phyloP scores from a whole-genome alignment of 2,329 filamentous ascomycete genomes.

The Zasmidium cellare region DNA sequence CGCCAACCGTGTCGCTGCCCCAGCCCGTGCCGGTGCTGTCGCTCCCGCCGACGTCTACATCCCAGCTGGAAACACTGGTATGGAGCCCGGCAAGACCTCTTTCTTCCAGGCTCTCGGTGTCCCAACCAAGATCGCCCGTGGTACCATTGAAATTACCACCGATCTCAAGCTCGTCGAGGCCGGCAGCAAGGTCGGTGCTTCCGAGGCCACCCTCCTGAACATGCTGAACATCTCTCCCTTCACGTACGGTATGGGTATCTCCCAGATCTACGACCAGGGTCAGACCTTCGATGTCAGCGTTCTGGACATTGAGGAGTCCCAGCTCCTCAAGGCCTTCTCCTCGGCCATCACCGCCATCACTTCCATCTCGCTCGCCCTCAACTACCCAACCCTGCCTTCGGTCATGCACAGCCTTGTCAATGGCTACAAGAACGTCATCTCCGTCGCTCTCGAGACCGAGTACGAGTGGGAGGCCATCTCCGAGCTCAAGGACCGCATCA shows the following conservation, averaged over 20 bases:
- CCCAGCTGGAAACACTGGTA: conserved; percentile 98
- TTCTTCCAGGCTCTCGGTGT: conserved; percentile 99
- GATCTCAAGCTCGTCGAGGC: conserved; percentile 98
- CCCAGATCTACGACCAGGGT: conserved; percentile 96
- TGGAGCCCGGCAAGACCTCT: conserved; percentile 99
- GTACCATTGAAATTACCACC: conserved; percentile 99
- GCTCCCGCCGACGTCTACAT: conserved; percentile 92
- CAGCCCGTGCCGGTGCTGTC: conserved; percentile 95
- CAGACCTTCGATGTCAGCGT: conserved; percentile 85
- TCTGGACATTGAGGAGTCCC: conserved; percentile 90
- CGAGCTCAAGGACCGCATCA: conserved; percentile 98
- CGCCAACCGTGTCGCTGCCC: conserved; percentile 94
- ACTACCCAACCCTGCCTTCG: conserved; percentile 94
- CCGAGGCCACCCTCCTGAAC: conserved; percentile 98
- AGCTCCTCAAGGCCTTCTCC: conserved; percentile 82
- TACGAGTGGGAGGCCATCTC: conserved; percentile 94
- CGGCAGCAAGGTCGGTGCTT: conserved; percentile 91
- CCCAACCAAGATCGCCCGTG: conserved; percentile 99
- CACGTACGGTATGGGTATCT: conserved; percentile 96
- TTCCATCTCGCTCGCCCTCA: conserved; percentile 83
- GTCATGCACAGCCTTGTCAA: conserved; percentile 97
- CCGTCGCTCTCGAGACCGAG: conserved; percentile 87
- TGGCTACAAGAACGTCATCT: conserved; percentile 93
- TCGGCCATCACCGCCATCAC: conserved; percentile 84
- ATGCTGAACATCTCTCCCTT: conserved; percentile 99